Evolutionary conservation across 2,329 filamentous ascomycete species (phyloP), one percentile per base, ranked within the genome.

Genomic region (Pestalotiopsis fici): DNA sequence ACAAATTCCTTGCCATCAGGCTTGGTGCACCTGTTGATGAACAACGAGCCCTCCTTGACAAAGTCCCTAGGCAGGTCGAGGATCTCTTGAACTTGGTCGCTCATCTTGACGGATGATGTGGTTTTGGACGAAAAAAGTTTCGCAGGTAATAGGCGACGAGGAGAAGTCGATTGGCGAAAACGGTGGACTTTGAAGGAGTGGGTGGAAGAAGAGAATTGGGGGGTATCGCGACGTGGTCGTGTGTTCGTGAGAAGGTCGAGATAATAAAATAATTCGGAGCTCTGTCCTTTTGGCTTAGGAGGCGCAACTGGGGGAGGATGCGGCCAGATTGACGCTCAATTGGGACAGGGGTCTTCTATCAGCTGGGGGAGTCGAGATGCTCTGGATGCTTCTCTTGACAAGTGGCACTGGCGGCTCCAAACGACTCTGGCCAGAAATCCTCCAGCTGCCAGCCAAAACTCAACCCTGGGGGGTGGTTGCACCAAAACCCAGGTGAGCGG

Each of bases 21-120:
- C 82, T 89, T 90, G 71, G 87, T 87, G 83, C 87, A 89, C 74
- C 86, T 82, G 80, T 85, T 86, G 78, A 89, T 81, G 81, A 90
- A 90, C 73, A 89, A 87, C 68, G 87, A 83, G 76, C 88, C 87
- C 69, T 89, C 87, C 77, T 82, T 86, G 76, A 90, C 78, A 78
- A 91, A 91, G 80, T 91, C 88, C 77, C 84, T 83, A 74, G 89
- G 89, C 77, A 90, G 47, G 65, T 67, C 67, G 60, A 69, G 67
- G 50, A 69, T 63, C 54, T 69, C 67, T 59, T 65, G 62, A 6
- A 69, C 25, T 60, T 67, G 65, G 62, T 69, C 67, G 15, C 61
- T 39, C 67, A 69, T 69, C 13, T 47, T 62, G 62, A 64, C 50
- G 62, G 28, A 39, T 47, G 28, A 61, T 28, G 59, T 63, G 25